phyloP scores from a whole-genome alignment of 176 grass and related monocot species.

The Ananas comosus region DNA sequence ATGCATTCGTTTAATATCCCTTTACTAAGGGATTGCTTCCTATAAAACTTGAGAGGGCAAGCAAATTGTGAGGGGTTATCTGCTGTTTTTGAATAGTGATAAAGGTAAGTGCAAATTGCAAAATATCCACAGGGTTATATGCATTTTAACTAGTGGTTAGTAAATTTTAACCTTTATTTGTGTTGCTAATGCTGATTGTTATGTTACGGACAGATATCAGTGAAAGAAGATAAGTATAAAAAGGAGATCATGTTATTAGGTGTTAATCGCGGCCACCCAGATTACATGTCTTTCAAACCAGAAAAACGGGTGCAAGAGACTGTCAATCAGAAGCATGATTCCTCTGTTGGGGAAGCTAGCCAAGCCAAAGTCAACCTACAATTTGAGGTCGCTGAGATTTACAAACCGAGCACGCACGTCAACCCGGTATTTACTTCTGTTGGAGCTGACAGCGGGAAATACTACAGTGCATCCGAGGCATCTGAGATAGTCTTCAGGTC shows the following conservation, averaged over 20 bases:
- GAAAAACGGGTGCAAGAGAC: slow-evolving; percentile 60
- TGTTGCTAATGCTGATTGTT: slow-evolving; percentile 9
- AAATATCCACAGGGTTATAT: background rate
- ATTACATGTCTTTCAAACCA: slow-evolving; percentile 69
- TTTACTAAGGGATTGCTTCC: too few relatives aligned
- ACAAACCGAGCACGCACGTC: slow-evolving; percentile 76
- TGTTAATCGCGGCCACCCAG: slow-evolving; percentile 54
- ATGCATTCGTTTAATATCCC: too few relatives aligned
- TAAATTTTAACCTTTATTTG: background rate
- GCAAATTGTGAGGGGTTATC: too few relatives aligned
- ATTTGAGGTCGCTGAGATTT: slow-evolving; percentile 76
- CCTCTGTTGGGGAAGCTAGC: slow-evolving; percentile 33
- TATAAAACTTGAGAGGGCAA: too few relatives aligned
- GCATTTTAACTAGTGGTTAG: background rate
- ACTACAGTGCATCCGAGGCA: slow-evolving; percentile 72
- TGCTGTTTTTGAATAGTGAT: too few relatives aligned
- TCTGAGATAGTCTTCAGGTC: slow-evolving; percentile 83
- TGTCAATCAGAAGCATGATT: slow-evolving; percentile 45
- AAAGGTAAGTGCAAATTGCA: background rate
- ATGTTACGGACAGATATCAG: slow-evolving; percentile 46
- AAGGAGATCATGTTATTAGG: slow-evolving; percentile 61
- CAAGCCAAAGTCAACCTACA: slow-evolving; percentile 36
- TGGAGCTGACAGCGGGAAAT: slow-evolving; percentile 61
- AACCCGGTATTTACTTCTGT: slow-evolving; percentile 75
- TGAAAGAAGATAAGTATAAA: slow-evolving; percentile 83